A percentile compares a stretch with the other conserved stretches of the same genome.
Evolutionary conservation across 1,284 basidiomycete species (phyloP).

Genomic region (Schizophyllum commune): DNA sequence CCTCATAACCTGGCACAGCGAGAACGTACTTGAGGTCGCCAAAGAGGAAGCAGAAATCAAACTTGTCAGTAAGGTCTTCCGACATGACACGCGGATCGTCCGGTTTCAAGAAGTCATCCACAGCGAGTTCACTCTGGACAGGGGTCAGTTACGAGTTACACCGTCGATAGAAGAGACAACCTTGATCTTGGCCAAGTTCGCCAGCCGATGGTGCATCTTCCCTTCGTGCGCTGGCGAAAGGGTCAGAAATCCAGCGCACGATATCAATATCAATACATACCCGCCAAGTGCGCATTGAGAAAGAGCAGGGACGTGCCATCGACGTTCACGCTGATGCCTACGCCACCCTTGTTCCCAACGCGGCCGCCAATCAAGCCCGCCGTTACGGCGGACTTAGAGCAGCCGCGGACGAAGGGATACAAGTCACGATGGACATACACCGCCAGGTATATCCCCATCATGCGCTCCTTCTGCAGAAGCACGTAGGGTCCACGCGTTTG

Average conservation of each 20-base stretch:
- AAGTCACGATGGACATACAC: slow-evolving; percentile 67
- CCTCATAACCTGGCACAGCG: background rate
- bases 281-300: slow-evolving; percentile 83
- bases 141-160: background rate
- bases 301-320: slow-evolving; percentile 72
- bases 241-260: slow-evolving; percentile 6
- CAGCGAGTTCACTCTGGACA: slow-evolving; percentile 48
- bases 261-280: slow-evolving; percentile 29
- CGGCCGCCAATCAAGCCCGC: slow-evolving; percentile 83
- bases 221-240: slow-evolving; percentile 64
- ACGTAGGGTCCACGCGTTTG: background rate
- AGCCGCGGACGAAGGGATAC: slow-evolving; percentile 51
- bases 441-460: slow-evolving; percentile 83
- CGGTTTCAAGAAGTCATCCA: slow-evolving; percentile 57
- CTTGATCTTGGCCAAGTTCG: slow-evolving; percentile 72
- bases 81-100: slow-evolving; percentile 56
- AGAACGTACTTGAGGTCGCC: slow-evolving; percentile 59
- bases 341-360: slow-evolving; percentile 81
- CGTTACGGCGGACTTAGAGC: slow-evolving; percentile 68
- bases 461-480: slow-evolving; percentile 35
- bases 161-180: slow-evolving; percentile 23
- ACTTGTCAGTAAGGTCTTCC: slow-evolving; percentile 78
- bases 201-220: slow-evolving; percentile 57
- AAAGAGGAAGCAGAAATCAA: slow-evolving; percentile 77
- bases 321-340: slow-evolving; percentile 76